These are phyloP conservation scores for Fragaria vesca DNA, from an alignment of 306 rosid species.

Conservation along the genomic window DNA sequence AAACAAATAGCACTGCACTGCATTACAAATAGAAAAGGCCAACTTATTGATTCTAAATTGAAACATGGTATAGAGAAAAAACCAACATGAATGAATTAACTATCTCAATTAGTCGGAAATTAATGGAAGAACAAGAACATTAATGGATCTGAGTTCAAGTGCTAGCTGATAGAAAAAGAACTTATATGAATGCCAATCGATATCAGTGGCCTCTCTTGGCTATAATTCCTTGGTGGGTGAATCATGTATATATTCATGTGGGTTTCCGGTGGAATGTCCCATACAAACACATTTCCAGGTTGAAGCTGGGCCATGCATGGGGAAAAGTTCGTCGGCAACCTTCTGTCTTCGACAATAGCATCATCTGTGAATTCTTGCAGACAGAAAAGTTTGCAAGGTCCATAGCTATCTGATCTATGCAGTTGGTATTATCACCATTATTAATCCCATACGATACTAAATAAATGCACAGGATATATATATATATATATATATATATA, in stretches of 20 bases:
- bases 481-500: no score
- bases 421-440: not conserved
- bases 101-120: constrained; percentile 1
- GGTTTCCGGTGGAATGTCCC: not conserved
- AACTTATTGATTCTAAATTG: constrained; percentile 18
- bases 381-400: not conserved
- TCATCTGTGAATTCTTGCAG: not conserved
- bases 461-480: not conserved
- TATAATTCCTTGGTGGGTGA: not conserved
- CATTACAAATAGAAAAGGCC: constrained; percentile 36
- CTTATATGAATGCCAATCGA: not conserved
- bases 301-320: not conserved
- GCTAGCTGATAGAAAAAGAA: not conserved
- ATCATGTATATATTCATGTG: not conserved
- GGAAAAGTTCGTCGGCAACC: not conserved
- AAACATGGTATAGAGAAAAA: constrained; percentile 11
- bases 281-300: not conserved
- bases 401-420: not conserved
- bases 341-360: not conserved
- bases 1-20: constrained; percentile 24
- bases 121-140: not conserved
- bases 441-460: not conserved
- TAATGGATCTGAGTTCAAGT: not conserved
- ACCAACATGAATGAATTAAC: constrained; percentile 18
- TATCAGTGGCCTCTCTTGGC: not conserved